Evolutionary conservation across 106 monocot species (phyloP).

Genomic region (Alisma plantagoaquatica): DNA sequence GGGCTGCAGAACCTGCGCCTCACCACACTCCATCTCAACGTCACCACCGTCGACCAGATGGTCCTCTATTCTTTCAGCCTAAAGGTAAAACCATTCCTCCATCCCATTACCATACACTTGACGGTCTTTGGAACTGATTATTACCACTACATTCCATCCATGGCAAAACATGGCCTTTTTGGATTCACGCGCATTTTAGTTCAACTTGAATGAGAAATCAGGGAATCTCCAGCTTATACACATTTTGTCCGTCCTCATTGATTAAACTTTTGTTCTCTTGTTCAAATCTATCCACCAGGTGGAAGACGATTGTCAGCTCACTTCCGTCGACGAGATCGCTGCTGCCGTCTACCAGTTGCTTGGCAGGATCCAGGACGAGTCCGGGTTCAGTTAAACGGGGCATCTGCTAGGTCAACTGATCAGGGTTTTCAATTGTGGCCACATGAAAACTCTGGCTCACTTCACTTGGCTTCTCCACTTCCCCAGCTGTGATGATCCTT

Average conservation of each 20-base stretch:
- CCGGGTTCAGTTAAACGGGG: constrained; percentile 1
- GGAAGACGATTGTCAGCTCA: constrained; percentile 56
- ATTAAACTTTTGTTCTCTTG: too few relatives aligned
- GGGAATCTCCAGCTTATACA: too few relatives aligned
- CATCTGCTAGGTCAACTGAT: too few relatives aligned
- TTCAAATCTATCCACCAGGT: constrained; percentile 38
- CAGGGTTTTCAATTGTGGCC: too few relatives aligned
- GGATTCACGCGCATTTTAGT: too few relatives aligned
- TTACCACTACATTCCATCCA: neutral
- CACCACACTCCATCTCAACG: constrained; percentile 68
- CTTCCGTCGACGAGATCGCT: constrained; percentile 57
- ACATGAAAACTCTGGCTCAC: too few relatives aligned
- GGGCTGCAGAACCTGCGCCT: constrained; percentile 55
- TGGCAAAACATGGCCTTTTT: too few relatives aligned
- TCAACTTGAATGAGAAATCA: too few relatives aligned
- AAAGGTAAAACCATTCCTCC: constrained; percentile 28
- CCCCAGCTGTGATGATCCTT: too few relatives aligned
- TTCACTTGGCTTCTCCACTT: too few relatives aligned
- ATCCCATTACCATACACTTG: neutral
- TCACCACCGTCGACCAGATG: constrained; percentile 41
- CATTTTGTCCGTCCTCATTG: too few relatives aligned
- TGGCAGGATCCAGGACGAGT: constrained; percentile 31
- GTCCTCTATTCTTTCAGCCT: constrained; percentile 78
- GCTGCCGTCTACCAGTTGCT: constrained; percentile 45
- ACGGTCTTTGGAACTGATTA: neutral